Evolutionary conservation across 2,329 filamentous ascomycete species (phyloP), one percentile per base, ranked within the genome.

Genomic region (Fusarium citri): DNA sequence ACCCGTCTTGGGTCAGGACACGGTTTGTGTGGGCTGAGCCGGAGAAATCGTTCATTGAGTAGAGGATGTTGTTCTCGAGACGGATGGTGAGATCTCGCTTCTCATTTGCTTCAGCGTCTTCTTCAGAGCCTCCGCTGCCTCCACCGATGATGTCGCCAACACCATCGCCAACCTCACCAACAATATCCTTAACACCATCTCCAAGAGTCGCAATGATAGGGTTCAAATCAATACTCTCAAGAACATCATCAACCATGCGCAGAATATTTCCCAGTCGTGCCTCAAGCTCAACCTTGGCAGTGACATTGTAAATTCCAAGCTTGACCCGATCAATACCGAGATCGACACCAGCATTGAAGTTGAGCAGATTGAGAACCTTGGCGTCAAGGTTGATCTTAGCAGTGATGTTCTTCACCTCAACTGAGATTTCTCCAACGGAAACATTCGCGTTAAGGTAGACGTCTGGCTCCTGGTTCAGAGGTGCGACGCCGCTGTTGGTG

Each of bases 41-140:
- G 14, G 64, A 66, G 18, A 66, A 66, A 18, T 66, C 56, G 56
- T 66, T 66, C 41, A 66, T 65, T 2, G 64, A 66, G 49, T 66
- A 66, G 11, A 66, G 64, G 2, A 66, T 66, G 30, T 66, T 66
- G 28, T 66, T 62, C 5, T 66, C 64, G 1, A 66, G 40, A 16
- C 64, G 64, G 8, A 60, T 22, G 14, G 49, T 66, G 12, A 66
- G 64, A 53, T 66, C 64, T 34, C 64, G 23, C 34, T 66, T 66
- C 10, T 41, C 62, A 1, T 66, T 30, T 4, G 46, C 22, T 1
- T 57, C 50, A 3, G 40, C 12, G 18, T 54, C 49, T 26, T 46
- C 25, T 3, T 28, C n/a, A 8, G 62, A 50, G n/a, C 16, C 31
- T 3, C 51, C 55, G 2, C 46, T 40, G 3, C 23, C 20, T 3